Conservation (phyloP, 441 rosid species). For the Arabidopsis lyrata region DNA sequence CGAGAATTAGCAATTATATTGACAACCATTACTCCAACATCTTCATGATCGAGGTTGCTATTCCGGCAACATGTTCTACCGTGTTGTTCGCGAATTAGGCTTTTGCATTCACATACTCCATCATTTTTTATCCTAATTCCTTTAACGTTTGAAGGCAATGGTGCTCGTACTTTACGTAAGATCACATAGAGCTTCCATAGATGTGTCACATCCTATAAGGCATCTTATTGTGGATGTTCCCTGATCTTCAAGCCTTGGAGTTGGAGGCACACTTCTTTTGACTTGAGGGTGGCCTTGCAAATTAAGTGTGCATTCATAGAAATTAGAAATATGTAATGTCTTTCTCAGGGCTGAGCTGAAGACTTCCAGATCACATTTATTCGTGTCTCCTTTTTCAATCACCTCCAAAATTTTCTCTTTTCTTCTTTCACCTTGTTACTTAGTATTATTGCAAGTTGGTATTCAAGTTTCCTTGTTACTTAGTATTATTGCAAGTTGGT, state of each 20-base stretch:
- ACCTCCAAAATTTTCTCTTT: not conserved
- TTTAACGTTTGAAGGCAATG: not conserved
- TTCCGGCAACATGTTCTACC: not conserved
- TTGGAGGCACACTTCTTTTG: not conserved
- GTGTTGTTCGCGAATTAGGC: not conserved
- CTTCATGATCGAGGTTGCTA: not conserved
- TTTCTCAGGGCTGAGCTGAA: not conserved
- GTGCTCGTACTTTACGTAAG: not conserved
- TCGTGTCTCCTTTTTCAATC: not conserved
- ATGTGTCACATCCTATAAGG: not conserved
- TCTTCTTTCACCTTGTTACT: not conserved
- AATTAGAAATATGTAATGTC: not conserved
- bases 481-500: not conserved
- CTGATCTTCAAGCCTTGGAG: not conserved
- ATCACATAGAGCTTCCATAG: not conserved
- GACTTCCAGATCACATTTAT: not conserved
- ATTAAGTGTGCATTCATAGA: not conserved
- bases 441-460: not conserved
- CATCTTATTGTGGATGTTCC: not conserved
- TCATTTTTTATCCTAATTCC: not conserved
- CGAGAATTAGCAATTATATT: not conserved
- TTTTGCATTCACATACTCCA: not conserved
- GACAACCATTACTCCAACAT: not conserved
- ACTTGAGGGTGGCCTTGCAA: too few relatives aligned
- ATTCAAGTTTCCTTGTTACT: not conserved